Evolutionary conservation across 352 stramenopile species (phyloP).

Genomic region (Phytophthora nicotianae): DNA sequence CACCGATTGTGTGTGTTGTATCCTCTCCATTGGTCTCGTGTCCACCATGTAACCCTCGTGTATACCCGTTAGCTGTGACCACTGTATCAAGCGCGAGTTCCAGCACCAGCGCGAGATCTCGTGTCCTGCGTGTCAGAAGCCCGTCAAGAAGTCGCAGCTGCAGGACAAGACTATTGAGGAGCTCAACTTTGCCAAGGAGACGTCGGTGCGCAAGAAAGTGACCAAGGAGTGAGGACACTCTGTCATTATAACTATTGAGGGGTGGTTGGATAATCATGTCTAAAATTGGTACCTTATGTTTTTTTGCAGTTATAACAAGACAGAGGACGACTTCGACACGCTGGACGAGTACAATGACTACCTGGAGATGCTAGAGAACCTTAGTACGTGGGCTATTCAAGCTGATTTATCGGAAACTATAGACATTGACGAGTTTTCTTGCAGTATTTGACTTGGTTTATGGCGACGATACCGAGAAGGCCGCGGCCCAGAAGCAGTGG

Average conservation of each 20-base stretch:
- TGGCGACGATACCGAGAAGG: constrained; percentile 74
- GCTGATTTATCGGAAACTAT: not conserved
- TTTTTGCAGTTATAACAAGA: constrained; percentile 84
- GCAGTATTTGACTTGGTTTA: constrained; percentile 88
- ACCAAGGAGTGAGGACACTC: constrained; percentile 64
- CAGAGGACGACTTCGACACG: constrained; percentile 87
- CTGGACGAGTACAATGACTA: constrained; percentile 90
- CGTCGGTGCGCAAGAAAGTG: constrained; percentile 87
- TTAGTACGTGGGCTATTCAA: constrained; percentile 52
- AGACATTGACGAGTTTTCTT: constrained; percentile 15
- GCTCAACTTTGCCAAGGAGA: constrained; percentile 89
- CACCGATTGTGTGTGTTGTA: constrained; percentile 80
- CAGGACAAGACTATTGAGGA: constrained; percentile 91
- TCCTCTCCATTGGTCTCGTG: not conserved
- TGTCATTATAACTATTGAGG: constrained; percentile 15
- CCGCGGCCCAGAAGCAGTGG: constrained; percentile 79
- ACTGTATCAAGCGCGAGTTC: constrained; percentile 89
- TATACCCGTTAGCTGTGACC: constrained; percentile 62
- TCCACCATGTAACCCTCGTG: not conserved
- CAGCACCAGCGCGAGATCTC: constrained; percentile 88
- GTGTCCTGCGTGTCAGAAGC: constrained; percentile 79
- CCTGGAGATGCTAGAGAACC: constrained; percentile 83
- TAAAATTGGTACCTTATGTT: constrained; percentile 1
- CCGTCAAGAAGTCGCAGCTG: constrained; percentile 89
- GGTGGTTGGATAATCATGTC: not conserved